Evolutionary conservation across 2,329 filamentous ascomycete species (phyloP), one percentile per base, ranked within the genome.

Genomic region (Fusarium lateritium): DNA sequence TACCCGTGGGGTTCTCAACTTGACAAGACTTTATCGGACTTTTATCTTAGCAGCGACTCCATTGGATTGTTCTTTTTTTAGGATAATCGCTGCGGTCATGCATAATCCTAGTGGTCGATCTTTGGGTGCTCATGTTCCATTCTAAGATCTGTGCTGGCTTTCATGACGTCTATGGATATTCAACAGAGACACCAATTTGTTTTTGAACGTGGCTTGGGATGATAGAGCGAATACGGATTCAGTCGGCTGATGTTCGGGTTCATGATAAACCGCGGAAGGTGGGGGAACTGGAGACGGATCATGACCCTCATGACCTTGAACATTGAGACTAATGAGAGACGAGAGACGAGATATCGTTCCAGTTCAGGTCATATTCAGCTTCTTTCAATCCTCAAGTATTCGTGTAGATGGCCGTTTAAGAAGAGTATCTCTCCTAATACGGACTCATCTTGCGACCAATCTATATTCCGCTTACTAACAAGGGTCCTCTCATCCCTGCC

Each of bases 201-300:
- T 31, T 56, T 24, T 43, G 14, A 56, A 28, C 45, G 59, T 57
- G 61, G 59, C 58, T 63, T 50, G 40, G 26, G 21, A 44, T 31
- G 28, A 21, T 49, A 19, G 36, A 45, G 26, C 65, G 71, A 67
- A 71, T 65, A 65, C 60, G 62, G 40, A 46, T 50, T 45, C 31
- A 26, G 21, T 56, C 72, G 72, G 72, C 52, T 73, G 70, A 69
- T 74, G 24, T 62, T 71, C 72, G 72, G 72, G 44, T 33, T 62
- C 34, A 44, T 50, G 39, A 54, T 62, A 51, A 42, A 50, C 38
- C 28, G 65, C 70, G 60, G 67, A 52, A 62, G 44, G 65, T 62
- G 67, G 70, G 67, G 66, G 57, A 47, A 26, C 38, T 24, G 43
- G 44, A 56, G 40, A 19, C 19, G 39, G 44, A 44, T 50, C 49